These are phyloP conservation scores for Bimuria novae-zelandiae DNA, from an alignment of 2,329 filamentous ascomycete species.

Conservation along the genomic window DNA sequence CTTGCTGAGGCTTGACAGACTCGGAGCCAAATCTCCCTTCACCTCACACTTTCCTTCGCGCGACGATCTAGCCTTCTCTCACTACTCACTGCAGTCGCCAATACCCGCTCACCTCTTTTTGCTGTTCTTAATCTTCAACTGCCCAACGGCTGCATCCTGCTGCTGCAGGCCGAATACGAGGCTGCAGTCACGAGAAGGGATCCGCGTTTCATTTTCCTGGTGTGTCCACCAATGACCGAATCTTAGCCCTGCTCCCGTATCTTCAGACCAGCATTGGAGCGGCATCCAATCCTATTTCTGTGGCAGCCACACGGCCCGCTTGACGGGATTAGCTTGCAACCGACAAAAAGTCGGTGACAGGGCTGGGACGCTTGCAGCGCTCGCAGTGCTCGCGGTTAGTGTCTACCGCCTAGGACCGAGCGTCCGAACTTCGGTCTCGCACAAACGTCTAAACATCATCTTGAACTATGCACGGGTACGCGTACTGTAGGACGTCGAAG, in stretches of 20 bases:
- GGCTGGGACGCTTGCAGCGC: conserved; percentile 9
- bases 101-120: neutral
- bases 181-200: conserved; percentile 3
- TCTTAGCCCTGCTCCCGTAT: neutral
- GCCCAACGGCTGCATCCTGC: neutral
- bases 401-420: neutral
- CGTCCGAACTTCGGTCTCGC: conserved; percentile 1
- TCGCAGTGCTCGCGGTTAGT: conserved; percentile 16
- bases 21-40: neutral
- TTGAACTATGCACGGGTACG: neutral
- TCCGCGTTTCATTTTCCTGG: neutral
- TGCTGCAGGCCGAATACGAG: conserved; percentile 3
- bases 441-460: neutral
- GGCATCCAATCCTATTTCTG: conserved; percentile 14
- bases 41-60: neutral
- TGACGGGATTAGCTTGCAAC: conserved; percentile 7
- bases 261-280: neutral
- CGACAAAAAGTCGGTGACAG: conserved; percentile 34
- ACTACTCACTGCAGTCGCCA: neutral
- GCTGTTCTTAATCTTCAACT: neutral
- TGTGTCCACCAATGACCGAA: neutral
- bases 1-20: too few relatives aligned
- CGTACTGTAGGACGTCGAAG: neutral
- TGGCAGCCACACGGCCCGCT: conserved; percentile 7
- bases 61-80: neutral